Evolutionary conservation across 1,139 yeast species (phyloP), one percentile per base, ranked within the genome.

Genomic region (Taphrina wiesneri): DNA sequence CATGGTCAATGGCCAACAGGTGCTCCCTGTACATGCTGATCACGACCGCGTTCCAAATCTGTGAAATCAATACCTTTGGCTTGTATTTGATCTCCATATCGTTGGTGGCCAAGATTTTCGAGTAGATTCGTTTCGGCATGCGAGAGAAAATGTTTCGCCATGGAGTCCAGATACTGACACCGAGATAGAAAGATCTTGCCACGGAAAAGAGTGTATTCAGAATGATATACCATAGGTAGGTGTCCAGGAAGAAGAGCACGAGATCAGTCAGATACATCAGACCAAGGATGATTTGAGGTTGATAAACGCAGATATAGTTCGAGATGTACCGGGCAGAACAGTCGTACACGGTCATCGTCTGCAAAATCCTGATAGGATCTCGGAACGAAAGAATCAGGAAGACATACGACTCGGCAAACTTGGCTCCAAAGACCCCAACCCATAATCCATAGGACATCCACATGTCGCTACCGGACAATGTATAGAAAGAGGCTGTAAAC

Each of bases 1-100:
- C 99, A 76, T 93, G 99, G 78, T 93, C 99, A 78, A 93, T 92
- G 47, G 99, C 98, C 73, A 93, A 82, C 78, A 93, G 82, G 77
- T 92, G 98, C 80, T 92, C 98, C 82, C 98, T 90, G 86, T 92
- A 92, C 97, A 92, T 92, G 70, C 97, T 91, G 74, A 92, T 92
- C 73, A 92, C 96, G 78, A 92, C 88, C 67, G 99, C 99, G 77
- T 93, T 93, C 99, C 99, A 93, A 74, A 93, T 92, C 82, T 93
- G 99, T 56, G 98, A 91, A 75, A 93, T 92, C 77, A 93, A 83
- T 72, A 93, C 98, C 85, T 93, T 93, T 73, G 99, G 99, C 80
- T 93, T 93, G 82, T 93, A 93, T 81, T 93, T 93, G 76, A 93
- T 90, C 81, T 93, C 99, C 98, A 93, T 93, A 78, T 93, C 99